Percentiles rank a stretch among this genome's conserved stretches.
Conservation (phyloP, 495 filamentous ascomycete species). For the Tricharina praecox region DNA sequence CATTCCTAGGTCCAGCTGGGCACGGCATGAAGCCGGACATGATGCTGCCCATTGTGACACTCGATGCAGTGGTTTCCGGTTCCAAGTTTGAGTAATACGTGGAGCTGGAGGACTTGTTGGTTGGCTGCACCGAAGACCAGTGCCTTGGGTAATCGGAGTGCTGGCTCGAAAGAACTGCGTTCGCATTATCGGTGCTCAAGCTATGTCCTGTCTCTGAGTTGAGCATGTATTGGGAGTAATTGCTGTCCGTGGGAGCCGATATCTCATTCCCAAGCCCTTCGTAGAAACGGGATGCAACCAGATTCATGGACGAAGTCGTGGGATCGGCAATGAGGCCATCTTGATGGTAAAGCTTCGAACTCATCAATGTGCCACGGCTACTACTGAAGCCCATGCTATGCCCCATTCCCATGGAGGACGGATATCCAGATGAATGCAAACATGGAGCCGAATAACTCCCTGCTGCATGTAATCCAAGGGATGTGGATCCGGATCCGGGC, state of each 20-base stretch:
- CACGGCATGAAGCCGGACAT: slow-evolving; percentile 6
- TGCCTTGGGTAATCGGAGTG: not conserved
- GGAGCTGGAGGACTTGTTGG: slow-evolving; percentile 6
- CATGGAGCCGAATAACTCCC: not conserved
- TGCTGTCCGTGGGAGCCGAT: slow-evolving; percentile 10
- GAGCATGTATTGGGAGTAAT: slow-evolving; percentile 5
- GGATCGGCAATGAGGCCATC: not conserved
- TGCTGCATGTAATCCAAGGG: no score
- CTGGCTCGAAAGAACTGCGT: not conserved
- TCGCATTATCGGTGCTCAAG: not conserved
- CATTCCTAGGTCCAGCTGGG: not conserved
- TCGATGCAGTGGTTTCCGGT: slow-evolving; percentile 8
- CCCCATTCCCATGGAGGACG: no score
- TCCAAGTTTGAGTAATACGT: not conserved
- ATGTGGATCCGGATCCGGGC: slow-evolving; percentile 10
- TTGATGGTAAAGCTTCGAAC: slow-evolving; percentile 3
- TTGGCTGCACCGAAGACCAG: not conserved
- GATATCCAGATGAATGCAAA: slow-evolving; percentile 13
- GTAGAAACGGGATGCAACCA: slow-evolving; percentile 14
- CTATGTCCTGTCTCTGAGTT: not conserved
- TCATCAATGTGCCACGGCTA: not conserved
- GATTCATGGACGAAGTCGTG: slow-evolving; percentile 3
- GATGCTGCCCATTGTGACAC: no score
- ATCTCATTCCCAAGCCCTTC: slow-evolving; percentile 16
- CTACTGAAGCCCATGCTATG: slow-evolving; percentile 7